Base-by-base conservation (phyloP, 2,329 filamentous ascomycete genomes). In the Amylocarpus encephaloides region DNA sequence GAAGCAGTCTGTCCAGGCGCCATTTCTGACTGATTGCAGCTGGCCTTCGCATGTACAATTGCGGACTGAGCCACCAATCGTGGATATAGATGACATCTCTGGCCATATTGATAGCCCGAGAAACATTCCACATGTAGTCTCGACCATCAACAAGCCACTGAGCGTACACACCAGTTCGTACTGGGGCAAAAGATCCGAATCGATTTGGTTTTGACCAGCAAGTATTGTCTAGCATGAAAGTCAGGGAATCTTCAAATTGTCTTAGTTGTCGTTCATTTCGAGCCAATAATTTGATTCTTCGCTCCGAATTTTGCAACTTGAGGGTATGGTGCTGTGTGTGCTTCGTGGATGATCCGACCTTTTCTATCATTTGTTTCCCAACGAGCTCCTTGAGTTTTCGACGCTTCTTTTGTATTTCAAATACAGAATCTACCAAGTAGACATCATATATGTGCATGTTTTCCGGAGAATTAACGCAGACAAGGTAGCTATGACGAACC, bases 71-170 rank as follows among this genome's bases (percentile, higher is more conserved):
- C 93, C 93, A 98, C 93, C 93, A 98, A 68, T 97, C 93, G 67
- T 98, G 93, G 55, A 98, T 97, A 69, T 97, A 97, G 60, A 98
- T 92, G 54, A 97, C 92, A 71, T 97, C 93, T 62, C 88, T 88
- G 7, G 93, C 93, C 82, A 96, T 95, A 66, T 89, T 93, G 62
- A 98, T 94, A 11, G 93, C 93, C 57, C 92, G 82, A 10, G 92
- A 97, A 6, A 97, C 90, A 66, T 96, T 95, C 93, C 93, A 98
- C 92, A 97, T 97, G 73, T 97, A 94, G 67, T 98, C 93, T 59
- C 93, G 82, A 13, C 88, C 93, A 68, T 98, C 93, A 0, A 98
- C 92, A 7, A 98, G 79, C 91, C 92, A 97, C 64, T 96, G 90
- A 2, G 91, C 90, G 70, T 92, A 93, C 26, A 93, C 90, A 39